These are phyloP conservation scores for Neonectria neomacrospora DNA, from an alignment of 2,329 filamentous ascomycete species.

Conservation along the genomic window DNA sequence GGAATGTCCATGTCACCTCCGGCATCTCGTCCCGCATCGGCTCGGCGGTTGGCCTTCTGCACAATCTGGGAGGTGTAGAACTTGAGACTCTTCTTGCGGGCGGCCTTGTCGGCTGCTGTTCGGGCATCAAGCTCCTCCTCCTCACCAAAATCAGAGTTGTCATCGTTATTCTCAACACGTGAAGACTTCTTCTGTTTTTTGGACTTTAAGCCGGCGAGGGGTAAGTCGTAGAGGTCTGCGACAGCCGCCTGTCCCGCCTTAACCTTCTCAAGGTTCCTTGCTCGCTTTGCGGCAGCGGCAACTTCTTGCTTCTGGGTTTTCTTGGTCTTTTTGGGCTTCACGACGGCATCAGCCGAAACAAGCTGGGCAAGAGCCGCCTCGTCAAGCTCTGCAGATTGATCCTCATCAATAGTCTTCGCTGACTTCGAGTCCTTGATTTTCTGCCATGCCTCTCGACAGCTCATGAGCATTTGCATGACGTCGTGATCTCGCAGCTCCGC, in stretches of 20 bases:
- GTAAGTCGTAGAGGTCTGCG: slow-evolving; percentile 74
- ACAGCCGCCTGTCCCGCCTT: slow-evolving; percentile 76
- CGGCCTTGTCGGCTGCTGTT: slow-evolving; percentile 86
- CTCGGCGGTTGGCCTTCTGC: slow-evolving; percentile 90
- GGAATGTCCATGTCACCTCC: slow-evolving; percentile 87
- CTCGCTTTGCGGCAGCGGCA: slow-evolving; percentile 51
- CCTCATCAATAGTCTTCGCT: slow-evolving; percentile 53
- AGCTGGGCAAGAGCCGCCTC: slow-evolving; percentile 43
- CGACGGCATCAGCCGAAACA: slow-evolving; percentile 34
- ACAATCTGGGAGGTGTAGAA: slow-evolving; percentile 99
- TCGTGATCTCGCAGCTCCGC: slow-evolving; percentile 88
- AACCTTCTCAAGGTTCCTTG: slow-evolving; percentile 58
- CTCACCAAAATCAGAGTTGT: slow-evolving; percentile 93
- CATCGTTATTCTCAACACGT: slow-evolving; percentile 59
- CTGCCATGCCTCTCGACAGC: slow-evolving; percentile 84
- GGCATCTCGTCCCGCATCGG: slow-evolving; percentile 75
- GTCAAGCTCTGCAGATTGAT: slow-evolving; percentile 35
- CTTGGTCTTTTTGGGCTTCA: slow-evolving; percentile 47
- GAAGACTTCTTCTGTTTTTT: slow-evolving; percentile 50
- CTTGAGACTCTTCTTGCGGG: slow-evolving; percentile 89
- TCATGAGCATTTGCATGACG: slow-evolving; percentile 86
- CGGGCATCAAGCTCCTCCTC: slow-evolving; percentile 81
- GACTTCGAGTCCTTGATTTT: slow-evolving; percentile 74
- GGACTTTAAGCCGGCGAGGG: slow-evolving; percentile 61
- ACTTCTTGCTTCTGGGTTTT: slow-evolving; percentile 51